A percentile compares a stretch with the other conserved stretches of the same genome.
Conservation (phyloP, 2,329 filamentous ascomycete genomes). For the Graphilbum sp. region DNA sequence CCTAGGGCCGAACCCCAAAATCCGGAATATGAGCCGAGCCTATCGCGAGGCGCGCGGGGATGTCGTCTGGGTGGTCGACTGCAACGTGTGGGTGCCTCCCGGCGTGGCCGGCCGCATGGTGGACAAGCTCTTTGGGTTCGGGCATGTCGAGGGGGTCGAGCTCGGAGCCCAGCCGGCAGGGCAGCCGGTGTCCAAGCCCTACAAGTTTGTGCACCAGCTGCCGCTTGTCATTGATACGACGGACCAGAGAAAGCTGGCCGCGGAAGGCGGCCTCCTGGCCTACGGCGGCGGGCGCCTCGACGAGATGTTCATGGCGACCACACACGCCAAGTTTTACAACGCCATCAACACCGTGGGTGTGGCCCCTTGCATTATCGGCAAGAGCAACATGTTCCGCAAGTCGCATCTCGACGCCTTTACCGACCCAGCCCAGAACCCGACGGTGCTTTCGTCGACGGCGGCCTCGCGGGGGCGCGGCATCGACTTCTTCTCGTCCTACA, state of each 20-base stretch:
- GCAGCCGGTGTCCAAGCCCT: conserved; percentile 27
- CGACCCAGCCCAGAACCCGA: conserved; percentile 27
- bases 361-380: conserved; percentile 87
- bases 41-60: conserved; percentile 81
- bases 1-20: conserved; percentile 94
- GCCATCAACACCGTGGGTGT: conserved; percentile 88
- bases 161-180: background rate
- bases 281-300: conserved; percentile 69
- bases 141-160: background rate
- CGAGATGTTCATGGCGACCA: conserved; percentile 85
- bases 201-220: conserved; percentile 91
- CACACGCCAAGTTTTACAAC: conserved; percentile 93
- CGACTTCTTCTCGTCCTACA: conserved; percentile 87
- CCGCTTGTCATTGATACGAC: conserved; percentile 69
- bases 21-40: conserved; percentile 85
- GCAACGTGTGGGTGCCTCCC: conserved; percentile 80
- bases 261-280: conserved; percentile 8
- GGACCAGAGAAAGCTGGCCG: background rate
- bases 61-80: conserved; percentile 88
- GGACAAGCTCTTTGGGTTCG: conserved; percentile 61
- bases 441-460: conserved; percentile 19
- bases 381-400: conserved; percentile 96
- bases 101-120: conserved; percentile 79
- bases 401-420: conserved; percentile 71
- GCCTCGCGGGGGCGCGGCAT: conserved; percentile 45